Conservation (phyloP, 2,329 filamentous ascomycete species). For the Golovinomyces cichoracearum region DNA sequence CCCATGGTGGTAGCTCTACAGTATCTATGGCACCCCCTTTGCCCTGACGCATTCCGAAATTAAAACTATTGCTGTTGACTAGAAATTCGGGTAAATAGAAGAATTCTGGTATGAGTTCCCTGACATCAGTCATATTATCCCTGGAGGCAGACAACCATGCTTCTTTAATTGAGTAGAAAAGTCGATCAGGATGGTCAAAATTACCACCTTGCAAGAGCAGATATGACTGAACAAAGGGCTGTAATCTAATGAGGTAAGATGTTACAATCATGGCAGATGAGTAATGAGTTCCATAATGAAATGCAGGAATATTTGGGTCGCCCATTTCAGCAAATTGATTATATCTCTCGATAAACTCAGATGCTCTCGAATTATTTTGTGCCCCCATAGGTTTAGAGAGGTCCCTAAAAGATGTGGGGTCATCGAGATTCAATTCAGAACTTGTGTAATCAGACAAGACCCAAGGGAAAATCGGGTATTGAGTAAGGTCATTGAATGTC, state of each 20-base stretch:
- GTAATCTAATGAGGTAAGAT: conserved; percentile 79
- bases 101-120: conserved; percentile 88
- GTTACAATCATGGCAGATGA: conserved; percentile 98
- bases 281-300: conserved; percentile 96
- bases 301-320: conserved; percentile 47
- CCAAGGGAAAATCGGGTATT: conserved; percentile 97
- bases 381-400: conserved; percentile 91
- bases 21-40: conserved; percentile 56
- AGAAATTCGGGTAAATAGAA: conserved; percentile 91
- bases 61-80: conserved; percentile 78
- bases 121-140: conserved; percentile 78
- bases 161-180: conserved; percentile 80
- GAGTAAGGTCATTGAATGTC: conserved; percentile 92
- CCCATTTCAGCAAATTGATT: conserved; percentile 74
- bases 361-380: conserved; percentile 49
- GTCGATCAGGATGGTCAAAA: conserved; percentile 82
- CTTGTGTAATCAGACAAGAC: conserved; percentile 88
- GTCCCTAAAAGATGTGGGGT: conserved; percentile 70
- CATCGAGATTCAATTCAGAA: conserved; percentile 62
- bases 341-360: conserved; percentile 63
- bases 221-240: conserved; percentile 90
- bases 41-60: conserved; percentile 72
- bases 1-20: conserved; percentile 82
- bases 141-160: conserved; percentile 77
- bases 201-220: conserved; percentile 80